phyloP scores from a whole-genome alignment of 1,284 basidiomycete species.

The Sparassis latifolia region DNA sequence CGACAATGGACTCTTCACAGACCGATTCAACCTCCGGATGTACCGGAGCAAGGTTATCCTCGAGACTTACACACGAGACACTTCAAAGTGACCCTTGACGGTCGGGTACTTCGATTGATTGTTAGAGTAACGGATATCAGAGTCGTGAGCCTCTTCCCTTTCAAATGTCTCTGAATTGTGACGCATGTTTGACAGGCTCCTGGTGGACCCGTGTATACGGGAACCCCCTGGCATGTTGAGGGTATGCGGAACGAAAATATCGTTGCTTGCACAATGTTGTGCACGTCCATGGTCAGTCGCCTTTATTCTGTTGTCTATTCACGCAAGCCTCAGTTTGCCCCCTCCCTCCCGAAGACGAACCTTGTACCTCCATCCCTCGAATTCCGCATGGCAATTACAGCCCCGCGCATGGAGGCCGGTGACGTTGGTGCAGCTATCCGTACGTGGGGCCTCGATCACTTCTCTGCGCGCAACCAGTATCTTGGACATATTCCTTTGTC shows the following conservation, averaged over 20 bases:
- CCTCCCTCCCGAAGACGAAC: constrained; percentile 19
- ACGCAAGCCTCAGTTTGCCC: neutral
- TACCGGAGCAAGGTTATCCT: constrained; percentile 34
- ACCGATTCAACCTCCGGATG: constrained; percentile 40
- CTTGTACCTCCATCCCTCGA: constrained; percentile 28
- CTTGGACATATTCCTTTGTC: constrained; percentile 33
- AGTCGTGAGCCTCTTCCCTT: constrained; percentile 28
- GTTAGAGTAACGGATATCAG: constrained; percentile 36
- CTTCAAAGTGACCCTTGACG: constrained; percentile 29
- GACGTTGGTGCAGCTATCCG: constrained; percentile 38
- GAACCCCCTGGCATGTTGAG: constrained; percentile 46
- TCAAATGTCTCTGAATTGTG: neutral
- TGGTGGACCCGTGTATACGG: constrained; percentile 30
- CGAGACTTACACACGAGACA: constrained; percentile 34
- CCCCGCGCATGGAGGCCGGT: constrained; percentile 35
- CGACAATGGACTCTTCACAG: constrained; percentile 36
- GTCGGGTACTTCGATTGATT: constrained; percentile 39
- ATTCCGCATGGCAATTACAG: constrained; percentile 45
- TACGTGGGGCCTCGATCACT: constrained; percentile 42
- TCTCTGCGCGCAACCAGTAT: constrained; percentile 40
- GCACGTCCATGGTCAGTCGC: constrained; percentile 30
- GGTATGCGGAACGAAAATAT: constrained; percentile 52
- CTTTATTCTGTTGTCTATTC: neutral
- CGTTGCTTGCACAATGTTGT: constrained; percentile 41
- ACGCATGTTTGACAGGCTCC: constrained; percentile 27